Conservation (phyloP, 2,329 filamentous ascomycete species). For the Dryadomyces sulphureus region DNA sequence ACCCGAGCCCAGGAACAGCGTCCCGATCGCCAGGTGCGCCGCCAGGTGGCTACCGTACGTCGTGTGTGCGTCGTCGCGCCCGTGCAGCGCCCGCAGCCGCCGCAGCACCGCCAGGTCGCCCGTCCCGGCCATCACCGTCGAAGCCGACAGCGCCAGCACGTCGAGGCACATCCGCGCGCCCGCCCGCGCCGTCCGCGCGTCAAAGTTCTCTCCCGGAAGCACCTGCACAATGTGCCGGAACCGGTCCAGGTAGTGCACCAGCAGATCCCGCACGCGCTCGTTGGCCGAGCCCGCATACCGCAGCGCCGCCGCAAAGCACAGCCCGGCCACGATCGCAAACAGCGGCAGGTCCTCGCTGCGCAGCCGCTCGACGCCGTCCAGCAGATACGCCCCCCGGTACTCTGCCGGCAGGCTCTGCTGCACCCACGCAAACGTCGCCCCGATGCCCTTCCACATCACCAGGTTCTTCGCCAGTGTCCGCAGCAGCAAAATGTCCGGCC, state of each 20-base stretch:
- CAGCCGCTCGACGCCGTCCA: conserved; percentile 46
- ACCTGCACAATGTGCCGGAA: conserved; percentile 60
- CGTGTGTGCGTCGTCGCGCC: conserved; percentile 66
- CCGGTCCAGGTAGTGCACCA: conserved; percentile 73
- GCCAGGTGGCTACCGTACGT: conserved; percentile 91
- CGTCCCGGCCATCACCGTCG: conserved; percentile 90
- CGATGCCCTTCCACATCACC: conserved; percentile 82
- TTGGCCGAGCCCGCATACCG: conserved; percentile 63
- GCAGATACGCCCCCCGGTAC: conserved; percentile 47
- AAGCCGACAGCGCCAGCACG: conserved; percentile 63
- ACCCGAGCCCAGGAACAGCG: conserved; percentile 82
- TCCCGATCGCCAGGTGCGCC: conserved; percentile 78
- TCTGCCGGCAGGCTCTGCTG: conserved; percentile 53
- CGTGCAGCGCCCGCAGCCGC: conserved; percentile 74
- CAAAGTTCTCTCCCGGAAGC: conserved; percentile 48
- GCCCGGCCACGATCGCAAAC: conserved; percentile 78
- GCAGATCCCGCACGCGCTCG: conserved; percentile 57
- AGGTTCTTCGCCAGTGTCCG: conserved; percentile 80
- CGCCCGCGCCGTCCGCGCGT: conserved; percentile 67
- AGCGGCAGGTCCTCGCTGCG: conserved; percentile 78
- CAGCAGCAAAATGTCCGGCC: conserved; percentile 82
- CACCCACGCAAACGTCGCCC: conserved; percentile 62
- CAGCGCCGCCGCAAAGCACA: conserved; percentile 68
- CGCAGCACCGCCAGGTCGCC: conserved; percentile 79
- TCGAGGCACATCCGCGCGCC: conserved; percentile 88